These are phyloP conservation scores for Globisporangium spinosum DNA, from an alignment of 352 stramenopile genomes.

Conservation along the genomic window DNA sequence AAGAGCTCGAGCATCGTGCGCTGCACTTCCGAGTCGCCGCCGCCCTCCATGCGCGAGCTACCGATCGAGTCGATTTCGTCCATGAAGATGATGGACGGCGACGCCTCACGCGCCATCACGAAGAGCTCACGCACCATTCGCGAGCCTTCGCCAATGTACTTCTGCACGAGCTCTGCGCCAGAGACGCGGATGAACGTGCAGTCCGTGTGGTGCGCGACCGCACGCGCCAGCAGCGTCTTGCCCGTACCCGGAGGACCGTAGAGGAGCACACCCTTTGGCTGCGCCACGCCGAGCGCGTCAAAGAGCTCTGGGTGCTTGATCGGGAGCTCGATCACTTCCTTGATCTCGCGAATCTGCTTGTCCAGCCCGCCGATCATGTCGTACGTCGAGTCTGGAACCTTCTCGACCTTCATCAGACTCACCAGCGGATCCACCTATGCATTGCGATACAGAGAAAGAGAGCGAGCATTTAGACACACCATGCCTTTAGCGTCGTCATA, in stretches of 20 bases:
- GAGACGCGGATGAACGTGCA: slow-evolving; percentile 99
- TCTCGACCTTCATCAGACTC: slow-evolving; percentile 97
- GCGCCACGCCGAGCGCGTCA: slow-evolving; percentile 96
- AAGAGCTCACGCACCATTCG: slow-evolving; percentile 99
- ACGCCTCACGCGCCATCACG: slow-evolving; percentile 96
- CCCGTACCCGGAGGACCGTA: slow-evolving; percentile 97
- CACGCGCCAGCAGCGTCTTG: slow-evolving; percentile 97
- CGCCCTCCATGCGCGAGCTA: slow-evolving; percentile 88
- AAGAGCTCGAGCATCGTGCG: slow-evolving; percentile 99
- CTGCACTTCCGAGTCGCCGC: slow-evolving; percentile 98
- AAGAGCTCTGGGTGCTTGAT: slow-evolving; percentile 99
- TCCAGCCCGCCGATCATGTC: slow-evolving; percentile 99
- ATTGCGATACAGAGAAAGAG: neutral
- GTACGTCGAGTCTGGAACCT: slow-evolving; percentile 99
- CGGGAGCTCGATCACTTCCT: slow-evolving; percentile 99
- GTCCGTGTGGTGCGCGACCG: slow-evolving; percentile 99
- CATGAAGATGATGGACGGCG: slow-evolving; percentile 99
- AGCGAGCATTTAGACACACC: neutral
- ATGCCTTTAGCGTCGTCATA: neutral
- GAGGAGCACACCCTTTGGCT: slow-evolving; percentile 95
- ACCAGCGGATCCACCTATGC: slow-evolving; percentile 85
- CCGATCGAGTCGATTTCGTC: slow-evolving; percentile 99
- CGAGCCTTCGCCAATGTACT: slow-evolving; percentile 99
- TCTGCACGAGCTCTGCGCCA: slow-evolving; percentile 98
- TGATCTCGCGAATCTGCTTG: slow-evolving; percentile 99